Evolutionary conservation across 2,329 filamentous ascomycete species (phyloP), one percentile per base, ranked within the genome.

Genomic region (Metarhizium album): DNA sequence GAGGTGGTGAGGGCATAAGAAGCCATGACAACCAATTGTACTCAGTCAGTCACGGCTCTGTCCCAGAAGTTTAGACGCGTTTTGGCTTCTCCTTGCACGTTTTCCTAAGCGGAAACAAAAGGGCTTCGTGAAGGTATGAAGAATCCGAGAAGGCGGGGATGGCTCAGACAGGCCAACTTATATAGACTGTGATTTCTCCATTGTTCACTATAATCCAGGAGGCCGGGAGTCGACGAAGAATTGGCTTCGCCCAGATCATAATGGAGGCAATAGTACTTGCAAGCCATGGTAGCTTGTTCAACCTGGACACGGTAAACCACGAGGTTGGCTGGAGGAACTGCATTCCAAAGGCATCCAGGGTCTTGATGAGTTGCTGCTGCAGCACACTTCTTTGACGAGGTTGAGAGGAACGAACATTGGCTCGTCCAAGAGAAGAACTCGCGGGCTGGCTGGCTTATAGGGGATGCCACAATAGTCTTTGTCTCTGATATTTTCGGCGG

Each of bases 1-100:
- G 67, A 74, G 51, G 64, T 67, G 11, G 63, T 60, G 46, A 77
- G 60, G 33, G 68, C 63, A 59, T 76, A 76, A 59, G 76, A 76
- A 23, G 64, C 58, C 67, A 70, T 53, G 49, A 24, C 42, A 24
- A 24, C 20, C 14, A 18, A 9, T 2, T 9, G 11, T 14, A 8
- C 4, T 43, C 40, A 24, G 11, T 43, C 40, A 24, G 40, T 8
- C 40, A 43, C 40, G 40, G 40, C 37, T 40, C 18, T 45, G 47
- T 51, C 52, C 52, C 40, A 46, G 48, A 42, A 46, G 49, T 47
- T 18, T 8, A 37, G 42, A 16, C 11, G 29, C 16, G 37, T 22
- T 22, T 22, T 35, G 5, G 16, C 16, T 20, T 7, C 8, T 18
- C 18, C 13, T 8, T 40, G 6, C 7, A 40, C 6, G 37, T 18